Base-by-base conservation (phyloP, 768 basidiomycete genomes). In the Phanerochaete sordida region DNA sequence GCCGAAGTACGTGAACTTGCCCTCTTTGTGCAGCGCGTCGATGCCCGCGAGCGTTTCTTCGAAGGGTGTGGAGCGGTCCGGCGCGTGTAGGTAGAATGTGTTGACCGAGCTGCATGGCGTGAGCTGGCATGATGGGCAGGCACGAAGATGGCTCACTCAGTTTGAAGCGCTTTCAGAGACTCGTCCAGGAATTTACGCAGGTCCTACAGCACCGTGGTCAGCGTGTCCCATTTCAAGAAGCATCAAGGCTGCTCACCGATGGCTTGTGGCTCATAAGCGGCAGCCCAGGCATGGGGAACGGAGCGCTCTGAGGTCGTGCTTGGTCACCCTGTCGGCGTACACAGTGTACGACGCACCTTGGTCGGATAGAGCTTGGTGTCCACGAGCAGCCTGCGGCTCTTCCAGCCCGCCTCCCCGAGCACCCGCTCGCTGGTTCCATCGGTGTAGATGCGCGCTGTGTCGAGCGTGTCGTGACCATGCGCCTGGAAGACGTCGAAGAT, bases 341-440 rank as follows among this genome's bases (percentile, higher is more conserved):
- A 6, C 8, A 6, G 47, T 3, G 15, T 23, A 7, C 5, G 21
- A 8, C 23, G 35, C 19, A 16, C 54, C 2, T 19, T 26, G 28
- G 12, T 49, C 13, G 61, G 61, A 26, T 78, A 79, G 19, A 84
- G 77, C 68, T 88, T 88, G 0, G 84, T 87, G 47, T 85, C 84
- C 44, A 87, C 71, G 60, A 77, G 76, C 26, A 87, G 66, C 0
- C 83, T 83, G 37, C 81, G 77, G 45, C 71, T 70, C 59, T 80
- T 72, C 75, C 81, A 81, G 62, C 77, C 73, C 55, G 80, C 73
- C 70, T 81, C 72, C 7, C 81, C 84, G 19, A 87, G 76, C 62
- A 68, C 68, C 57, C 75, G 66, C 62, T 76, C 74, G 48, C 64
- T 68, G 4, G 76, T 75, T 1, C 74, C 73, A 0, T 63, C 65